A percentile compares a stretch with the other conserved stretches of the same genome.
phyloP scores from a whole-genome alignment of 257 asterid species.

The Eustoma russellianum region DNA sequence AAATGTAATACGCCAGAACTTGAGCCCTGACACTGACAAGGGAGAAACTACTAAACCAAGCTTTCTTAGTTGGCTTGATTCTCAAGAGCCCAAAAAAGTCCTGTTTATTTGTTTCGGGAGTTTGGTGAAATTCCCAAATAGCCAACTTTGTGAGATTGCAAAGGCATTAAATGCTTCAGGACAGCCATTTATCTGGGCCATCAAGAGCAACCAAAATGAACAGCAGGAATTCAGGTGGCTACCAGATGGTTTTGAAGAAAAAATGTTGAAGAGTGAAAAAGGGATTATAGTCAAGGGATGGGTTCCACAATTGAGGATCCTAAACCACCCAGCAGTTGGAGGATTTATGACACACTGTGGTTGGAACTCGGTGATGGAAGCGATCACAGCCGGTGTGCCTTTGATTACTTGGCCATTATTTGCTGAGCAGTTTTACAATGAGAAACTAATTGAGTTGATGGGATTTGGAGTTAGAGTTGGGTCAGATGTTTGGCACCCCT shows the following conservation, averaged over 20 bases:
- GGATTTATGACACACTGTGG: constrained; percentile 29
- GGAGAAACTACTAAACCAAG: no score
- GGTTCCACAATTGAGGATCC: constrained; percentile 20
- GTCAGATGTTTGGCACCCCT: constrained; percentile 3
- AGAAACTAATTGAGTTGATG: constrained; percentile 13
- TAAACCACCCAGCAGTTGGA: constrained; percentile 17
- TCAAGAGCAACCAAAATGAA: constrained; percentile 1
- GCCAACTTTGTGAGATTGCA: constrained; percentile 22
- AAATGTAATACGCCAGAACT: neutral
- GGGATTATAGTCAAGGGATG: constrained; percentile 21
- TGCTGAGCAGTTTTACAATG: constrained; percentile 26
- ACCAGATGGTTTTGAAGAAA: constrained; percentile 18
- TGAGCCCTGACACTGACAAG: no score
- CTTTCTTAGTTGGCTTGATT: constrained; percentile 14
- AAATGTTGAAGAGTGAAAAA: constrained; percentile 3
- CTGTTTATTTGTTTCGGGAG: constrained; percentile 23
- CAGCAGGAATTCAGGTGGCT: constrained; percentile 9
- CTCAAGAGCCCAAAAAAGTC: constrained; percentile 8
- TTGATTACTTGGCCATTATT: constrained; percentile 29
- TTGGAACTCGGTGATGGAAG: constrained; percentile 27
- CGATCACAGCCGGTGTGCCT: constrained; percentile 18
- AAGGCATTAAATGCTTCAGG: constrained; percentile 11
- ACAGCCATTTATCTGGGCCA: constrained; percentile 17
- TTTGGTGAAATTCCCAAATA: constrained; percentile 5
- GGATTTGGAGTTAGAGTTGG: constrained; percentile 16